Evolutionary conservation across 2,329 filamentous ascomycete genomes (phyloP).

Genomic region (Aspergillus luchuensis): DNA sequence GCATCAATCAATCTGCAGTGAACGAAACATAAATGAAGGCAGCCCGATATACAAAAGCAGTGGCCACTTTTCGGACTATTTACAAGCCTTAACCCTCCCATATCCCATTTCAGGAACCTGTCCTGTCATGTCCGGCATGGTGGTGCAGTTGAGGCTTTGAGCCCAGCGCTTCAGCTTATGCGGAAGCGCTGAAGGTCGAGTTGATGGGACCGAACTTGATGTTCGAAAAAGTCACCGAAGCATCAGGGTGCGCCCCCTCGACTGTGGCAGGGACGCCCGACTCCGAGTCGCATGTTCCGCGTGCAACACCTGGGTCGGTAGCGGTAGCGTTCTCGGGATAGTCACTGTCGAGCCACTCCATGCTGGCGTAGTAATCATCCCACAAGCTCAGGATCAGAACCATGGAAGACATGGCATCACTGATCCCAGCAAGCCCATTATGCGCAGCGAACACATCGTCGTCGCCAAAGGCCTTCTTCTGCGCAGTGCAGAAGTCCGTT

Average conservation of each 20-base stretch:
- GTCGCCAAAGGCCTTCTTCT: constrained; percentile 60
- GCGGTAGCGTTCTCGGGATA: constrained; percentile 55
- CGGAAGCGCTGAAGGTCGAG: constrained; percentile 48
- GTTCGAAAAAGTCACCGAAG: constrained; percentile 60
- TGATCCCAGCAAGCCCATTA: constrained; percentile 59
- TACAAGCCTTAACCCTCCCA: background rate
- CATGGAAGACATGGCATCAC: constrained; percentile 57
- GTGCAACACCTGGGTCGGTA: constrained; percentile 51
- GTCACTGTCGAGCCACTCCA: constrained; percentile 72
- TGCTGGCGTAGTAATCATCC: constrained; percentile 68
- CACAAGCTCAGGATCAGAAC: constrained; percentile 62
- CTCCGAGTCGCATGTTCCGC: constrained; percentile 56
- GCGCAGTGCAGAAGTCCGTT: constrained; percentile 57
- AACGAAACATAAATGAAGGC: background rate
- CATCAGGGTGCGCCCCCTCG: constrained; percentile 49
- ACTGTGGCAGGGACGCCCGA: constrained; percentile 56
- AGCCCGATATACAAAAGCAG: background rate
- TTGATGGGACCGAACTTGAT: constrained; percentile 61
- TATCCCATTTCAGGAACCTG: background rate
- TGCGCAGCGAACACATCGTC: constrained; percentile 54
- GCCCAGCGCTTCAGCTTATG: background rate
- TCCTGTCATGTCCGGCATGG: background rate
- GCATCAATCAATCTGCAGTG: background rate
- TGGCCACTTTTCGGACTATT: constrained; percentile 10
- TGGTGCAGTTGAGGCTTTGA: background rate